Evolutionary conservation across 164 flowering plant species (phyloP), one percentile per base, ranked within the genome.

Genomic region (Berberis thunbergii): DNA sequence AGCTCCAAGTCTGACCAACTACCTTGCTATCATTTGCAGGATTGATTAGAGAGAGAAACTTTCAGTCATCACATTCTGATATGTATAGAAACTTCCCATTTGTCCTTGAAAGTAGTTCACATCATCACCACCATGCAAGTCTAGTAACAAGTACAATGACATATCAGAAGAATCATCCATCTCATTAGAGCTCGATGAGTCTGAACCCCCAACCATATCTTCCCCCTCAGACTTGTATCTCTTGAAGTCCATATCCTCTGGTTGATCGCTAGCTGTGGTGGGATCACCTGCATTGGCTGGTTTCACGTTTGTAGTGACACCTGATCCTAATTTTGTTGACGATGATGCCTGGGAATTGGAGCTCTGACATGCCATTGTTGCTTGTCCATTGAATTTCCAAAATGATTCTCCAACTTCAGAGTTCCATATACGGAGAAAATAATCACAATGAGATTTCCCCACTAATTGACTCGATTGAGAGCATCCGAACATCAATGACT

Each of bases 341-440:
- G 88, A 79, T 50, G 91, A 84, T 5, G 78, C 73, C 61, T 75
- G 83, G 54, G 89, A 83, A 13, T 40, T n/a, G 1, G 89, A 80
- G 68, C 89, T 86, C 9, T 68, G 74, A 60, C 79, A 70, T 1
- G 64, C 45, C 46, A 55, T n/a, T 58, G 69, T 70, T 4, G 64
- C 80, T 26, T 7, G 67, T 4, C 5, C 41, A 2, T 67, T 71
- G 43, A 74, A 0, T 8, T 69, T 80, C 49, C 96, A 76, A 69
- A 94, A 94, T 0, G 96, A 78, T n/a, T 87, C 86, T 5, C 99
- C 99, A 2, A 89, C 85, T 64, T 86, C 86, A 2, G 97, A 94
- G 58, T 94, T 81, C 99, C 99, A 94, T 0, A 94, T 65, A 7
- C 81, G 80, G 4, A 94, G 83, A 69, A 86, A 91, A 64, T 69